Evolutionary conservation across 345 rosid species (phyloP).

Genomic region (Carallia pectinifolia): DNA sequence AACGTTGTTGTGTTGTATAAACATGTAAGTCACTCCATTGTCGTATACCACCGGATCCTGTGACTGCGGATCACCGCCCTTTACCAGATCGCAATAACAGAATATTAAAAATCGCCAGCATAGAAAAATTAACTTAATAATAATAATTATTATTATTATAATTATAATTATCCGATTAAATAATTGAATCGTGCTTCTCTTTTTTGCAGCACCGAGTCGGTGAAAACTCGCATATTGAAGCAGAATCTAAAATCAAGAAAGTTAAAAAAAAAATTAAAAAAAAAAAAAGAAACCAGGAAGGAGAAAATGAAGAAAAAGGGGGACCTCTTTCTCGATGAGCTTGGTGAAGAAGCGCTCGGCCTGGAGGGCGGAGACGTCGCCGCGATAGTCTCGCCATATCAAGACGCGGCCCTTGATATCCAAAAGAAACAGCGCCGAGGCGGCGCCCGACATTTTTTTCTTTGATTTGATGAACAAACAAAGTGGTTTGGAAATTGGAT

Average conservation of each 20-base stretch:
- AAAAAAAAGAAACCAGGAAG: neutral
- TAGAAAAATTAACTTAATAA: no score
- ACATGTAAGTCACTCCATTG: constrained; percentile 90
- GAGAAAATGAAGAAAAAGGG: neutral
- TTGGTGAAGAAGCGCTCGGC: constrained; percentile 95
- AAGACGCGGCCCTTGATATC: constrained; percentile 95
- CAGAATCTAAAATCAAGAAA: no score
- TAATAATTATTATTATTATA: no score
- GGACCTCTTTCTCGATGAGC: constrained; percentile 92
- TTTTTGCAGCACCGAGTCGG: no score
- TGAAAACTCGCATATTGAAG: no score
- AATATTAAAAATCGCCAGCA: neutral
- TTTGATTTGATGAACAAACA: neutral
- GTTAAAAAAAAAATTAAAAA: no score
- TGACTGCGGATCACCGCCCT: constrained; percentile 79
- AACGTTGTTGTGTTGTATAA: constrained; percentile 86
- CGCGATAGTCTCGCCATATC: constrained; percentile 97
- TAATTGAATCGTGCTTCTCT: no score
- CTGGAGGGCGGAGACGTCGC: constrained; percentile 79
- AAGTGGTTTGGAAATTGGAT: neutral
- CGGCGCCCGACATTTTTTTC: constrained; percentile 76
- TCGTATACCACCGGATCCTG: constrained; percentile 96
- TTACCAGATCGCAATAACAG: neutral
- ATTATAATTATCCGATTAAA: no score
- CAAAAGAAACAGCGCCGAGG: constrained; percentile 84